A percentile compares a stretch with the other conserved stretches of the same genome.
Evolutionary conservation across 2,329 filamentous ascomycete genomes (phyloP).

Genomic region (Plenodomus biglobosus): DNA sequence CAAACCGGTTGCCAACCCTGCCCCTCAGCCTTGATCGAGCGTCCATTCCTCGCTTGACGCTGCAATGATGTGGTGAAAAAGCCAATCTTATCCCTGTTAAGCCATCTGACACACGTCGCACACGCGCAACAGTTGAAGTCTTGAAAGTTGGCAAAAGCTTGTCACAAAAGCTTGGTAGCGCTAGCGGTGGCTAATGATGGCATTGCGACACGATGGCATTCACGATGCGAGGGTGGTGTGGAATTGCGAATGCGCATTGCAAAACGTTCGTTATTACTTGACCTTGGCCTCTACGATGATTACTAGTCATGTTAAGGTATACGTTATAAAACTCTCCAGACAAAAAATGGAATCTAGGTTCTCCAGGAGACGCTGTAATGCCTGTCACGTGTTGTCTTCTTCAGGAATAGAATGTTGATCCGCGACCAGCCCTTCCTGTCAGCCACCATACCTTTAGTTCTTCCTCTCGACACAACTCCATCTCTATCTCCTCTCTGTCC

Average conservation of each 20-base stretch:
- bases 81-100: constrained; percentile 10
- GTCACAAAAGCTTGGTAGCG: constrained; percentile 19
- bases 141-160: constrained; percentile 28
- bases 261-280: too few relatives aligned
- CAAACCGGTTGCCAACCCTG: constrained; percentile 35
- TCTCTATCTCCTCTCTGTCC: too few relatives aligned
- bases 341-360: too few relatives aligned
- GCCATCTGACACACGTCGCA: constrained; percentile 7
- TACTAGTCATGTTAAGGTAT: too few relatives aligned
- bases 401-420: too few relatives aligned
- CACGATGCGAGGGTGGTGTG: constrained; percentile 1
- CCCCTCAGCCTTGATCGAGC: background rate
- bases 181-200: constrained; percentile 27
- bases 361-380: too few relatives aligned
- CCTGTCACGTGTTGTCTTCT: too few relatives aligned
- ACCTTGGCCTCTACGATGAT: too few relatives aligned
- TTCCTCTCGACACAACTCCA: too few relatives aligned
- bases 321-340: too few relatives aligned
- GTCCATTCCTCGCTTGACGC: background rate
- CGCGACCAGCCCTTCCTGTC: too few relatives aligned
- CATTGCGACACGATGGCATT: constrained; percentile 12
- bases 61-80: constrained; percentile 6
- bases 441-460: too few relatives aligned
- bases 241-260: background rate
- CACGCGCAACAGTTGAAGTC: constrained; percentile 4